These are phyloP conservation scores for Erythrobasidium yunnanense DNA, from an alignment of 768 basidiomycete species.

Conservation along the genomic window DNA sequence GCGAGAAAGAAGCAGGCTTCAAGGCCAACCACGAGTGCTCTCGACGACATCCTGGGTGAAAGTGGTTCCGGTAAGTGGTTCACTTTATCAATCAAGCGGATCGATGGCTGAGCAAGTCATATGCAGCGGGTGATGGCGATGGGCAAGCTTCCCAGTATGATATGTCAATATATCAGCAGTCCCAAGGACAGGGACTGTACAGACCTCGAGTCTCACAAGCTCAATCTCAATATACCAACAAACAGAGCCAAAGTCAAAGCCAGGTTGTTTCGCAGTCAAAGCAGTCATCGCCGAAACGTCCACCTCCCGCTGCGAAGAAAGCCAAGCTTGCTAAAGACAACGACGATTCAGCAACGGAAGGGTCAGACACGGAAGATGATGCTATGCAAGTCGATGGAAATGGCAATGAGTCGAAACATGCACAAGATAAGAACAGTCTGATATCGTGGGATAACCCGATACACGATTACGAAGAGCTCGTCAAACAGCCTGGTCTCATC, in stretches of 20 bases:
- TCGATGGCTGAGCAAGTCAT: too few relatives aligned
- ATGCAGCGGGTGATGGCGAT: neutral
- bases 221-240: neutral
- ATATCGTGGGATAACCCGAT: conserved; percentile 13
- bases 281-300: too few relatives aligned
- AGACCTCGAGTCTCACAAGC: neutral
- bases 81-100: too few relatives aligned
- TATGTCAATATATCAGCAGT: neutral
- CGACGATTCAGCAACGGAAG: neutral
- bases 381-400: neutral
- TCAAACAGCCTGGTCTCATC: conserved; percentile 14
- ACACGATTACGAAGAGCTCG: conserved; percentile 8
- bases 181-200: conserved; percentile 1
- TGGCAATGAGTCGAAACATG: neutral
- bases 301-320: too few relatives aligned
- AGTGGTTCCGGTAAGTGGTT: too few relatives aligned
- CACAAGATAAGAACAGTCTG: neutral
- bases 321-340: too few relatives aligned
- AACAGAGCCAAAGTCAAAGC: conserved; percentile 13
- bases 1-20: conserved; percentile 15
- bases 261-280: too few relatives aligned
- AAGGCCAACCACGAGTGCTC: conserved; percentile 5
- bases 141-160: neutral
- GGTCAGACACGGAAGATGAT: neutral
- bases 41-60: conserved; percentile 13